Percentiles rank a stretch among this genome's conserved stretches.
These are phyloP conservation scores for Capsicum rhomboideum DNA, from an alignment of 257 asterid genomes.

Conservation along the genomic window DNA sequence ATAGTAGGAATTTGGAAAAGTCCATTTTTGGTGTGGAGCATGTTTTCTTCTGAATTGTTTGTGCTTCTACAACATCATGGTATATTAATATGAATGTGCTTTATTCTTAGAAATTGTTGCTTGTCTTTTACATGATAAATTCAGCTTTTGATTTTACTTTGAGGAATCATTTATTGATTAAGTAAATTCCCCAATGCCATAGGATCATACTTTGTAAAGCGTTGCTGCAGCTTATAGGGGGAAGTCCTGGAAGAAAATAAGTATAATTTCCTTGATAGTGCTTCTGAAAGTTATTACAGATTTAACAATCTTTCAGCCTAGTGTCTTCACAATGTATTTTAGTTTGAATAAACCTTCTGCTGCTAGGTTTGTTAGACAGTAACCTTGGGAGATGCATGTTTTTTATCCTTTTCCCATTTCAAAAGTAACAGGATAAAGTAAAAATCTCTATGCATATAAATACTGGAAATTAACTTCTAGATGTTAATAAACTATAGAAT, in stretches of 20 bases:
- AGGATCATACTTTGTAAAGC: constrained; percentile 74
- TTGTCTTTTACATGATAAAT: no score
- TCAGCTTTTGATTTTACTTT: background rate
- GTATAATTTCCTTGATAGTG: constrained; percentile 23
- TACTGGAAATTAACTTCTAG: no score
- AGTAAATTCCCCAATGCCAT: background rate
- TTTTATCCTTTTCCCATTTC: background rate
- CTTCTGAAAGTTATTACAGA: background rate
- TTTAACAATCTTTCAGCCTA: background rate
- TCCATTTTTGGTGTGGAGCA: background rate
- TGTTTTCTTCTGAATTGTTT: no score
- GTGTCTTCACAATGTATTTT: background rate
- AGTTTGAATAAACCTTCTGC: background rate
- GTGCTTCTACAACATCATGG: no score
- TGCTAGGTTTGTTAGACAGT: background rate
- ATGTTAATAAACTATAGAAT: no score
- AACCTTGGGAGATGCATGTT: background rate
- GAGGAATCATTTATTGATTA: background rate
- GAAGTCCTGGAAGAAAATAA: constrained; percentile 95
- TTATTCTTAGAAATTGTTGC: no score
- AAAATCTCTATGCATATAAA: background rate
- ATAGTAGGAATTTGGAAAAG: background rate
- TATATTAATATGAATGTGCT: no score
- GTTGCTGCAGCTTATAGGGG: constrained; percentile 78
- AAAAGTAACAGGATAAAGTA: background rate